Evolutionary conservation across 2,329 filamentous ascomycete genomes (phyloP).

Genomic region (Trichoderma sp.): DNA sequence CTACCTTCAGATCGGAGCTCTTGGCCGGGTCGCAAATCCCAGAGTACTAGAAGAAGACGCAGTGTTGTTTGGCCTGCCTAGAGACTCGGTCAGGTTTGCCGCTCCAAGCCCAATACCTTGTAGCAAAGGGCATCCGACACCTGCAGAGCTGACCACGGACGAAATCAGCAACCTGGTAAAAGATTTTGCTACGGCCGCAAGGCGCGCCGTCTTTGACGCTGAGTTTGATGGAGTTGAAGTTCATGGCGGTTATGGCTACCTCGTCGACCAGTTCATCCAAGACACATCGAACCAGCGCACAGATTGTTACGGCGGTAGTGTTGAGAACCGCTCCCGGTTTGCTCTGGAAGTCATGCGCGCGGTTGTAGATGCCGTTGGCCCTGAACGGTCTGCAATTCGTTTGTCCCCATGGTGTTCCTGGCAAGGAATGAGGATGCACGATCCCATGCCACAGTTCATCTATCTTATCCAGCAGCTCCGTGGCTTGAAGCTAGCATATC

Average conservation of each 20-base stretch:
- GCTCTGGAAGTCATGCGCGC: background rate
- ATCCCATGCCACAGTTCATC: background rate
- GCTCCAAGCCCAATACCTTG: background rate
- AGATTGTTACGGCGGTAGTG: background rate
- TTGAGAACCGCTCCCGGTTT: slow-evolving; percentile 2
- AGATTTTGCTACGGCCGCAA: background rate
- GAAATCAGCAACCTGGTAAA: background rate
- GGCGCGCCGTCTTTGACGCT: background rate
- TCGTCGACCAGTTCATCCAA: background rate
- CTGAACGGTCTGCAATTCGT: background rate
- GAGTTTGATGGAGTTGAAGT: background rate
- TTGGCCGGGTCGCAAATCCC: background rate
- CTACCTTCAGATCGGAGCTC: background rate
- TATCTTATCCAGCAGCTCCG: slow-evolving; percentile 5
- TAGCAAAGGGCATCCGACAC: background rate
- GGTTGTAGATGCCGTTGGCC: background rate
- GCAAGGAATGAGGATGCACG: background rate
- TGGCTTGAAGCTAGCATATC: background rate
- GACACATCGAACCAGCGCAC: background rate
- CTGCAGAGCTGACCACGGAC: background rate
- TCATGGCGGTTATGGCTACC: background rate
- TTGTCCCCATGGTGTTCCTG: background rate
- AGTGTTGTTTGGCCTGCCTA: background rate
- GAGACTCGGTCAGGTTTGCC: background rate
- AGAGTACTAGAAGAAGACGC: background rate